Conservation (phyloP, 1,284 basidiomycete species). For the Cryptococcus sp. region DNA sequence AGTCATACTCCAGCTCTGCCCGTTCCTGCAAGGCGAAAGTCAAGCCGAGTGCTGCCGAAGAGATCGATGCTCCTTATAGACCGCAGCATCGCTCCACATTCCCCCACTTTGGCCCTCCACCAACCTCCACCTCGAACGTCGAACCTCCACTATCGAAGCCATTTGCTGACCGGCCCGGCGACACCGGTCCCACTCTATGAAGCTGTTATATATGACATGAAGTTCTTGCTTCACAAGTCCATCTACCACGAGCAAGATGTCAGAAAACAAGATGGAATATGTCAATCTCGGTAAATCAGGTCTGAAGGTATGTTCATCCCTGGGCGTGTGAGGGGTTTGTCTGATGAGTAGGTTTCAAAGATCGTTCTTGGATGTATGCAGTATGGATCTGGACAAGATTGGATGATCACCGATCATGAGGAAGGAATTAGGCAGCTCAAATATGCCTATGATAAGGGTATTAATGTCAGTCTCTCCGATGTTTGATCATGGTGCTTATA, state of each 20-base stretch:
- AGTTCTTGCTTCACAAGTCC: too few relatives aligned
- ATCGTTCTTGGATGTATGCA: constrained; percentile 38
- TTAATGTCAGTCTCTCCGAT: constrained; percentile 26
- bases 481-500: background rate
- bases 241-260: background rate
- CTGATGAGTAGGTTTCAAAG: constrained; percentile 24
- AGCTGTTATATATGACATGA: too few relatives aligned
- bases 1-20: too few relatives aligned
- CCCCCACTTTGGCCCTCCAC: too few relatives aligned
- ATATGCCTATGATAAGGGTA: constrained; percentile 35
- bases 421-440: constrained; percentile 39
- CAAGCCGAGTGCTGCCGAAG: too few relatives aligned
- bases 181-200: too few relatives aligned
- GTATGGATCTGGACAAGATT: constrained; percentile 35
- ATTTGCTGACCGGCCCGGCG: too few relatives aligned
- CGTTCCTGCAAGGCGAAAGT: too few relatives aligned
- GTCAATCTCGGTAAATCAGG: constrained; percentile 47
- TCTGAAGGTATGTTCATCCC: constrained; percentile 37
- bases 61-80: too few relatives aligned
- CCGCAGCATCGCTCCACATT: too few relatives aligned
- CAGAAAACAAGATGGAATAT: constrained; percentile 24
- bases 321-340: background rate
- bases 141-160: too few relatives aligned
- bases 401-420: constrained; percentile 36
- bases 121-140: too few relatives aligned